Conservation (phyloP, 1,284 basidiomycete genomes). For the Trametes hirsuta region DNA sequence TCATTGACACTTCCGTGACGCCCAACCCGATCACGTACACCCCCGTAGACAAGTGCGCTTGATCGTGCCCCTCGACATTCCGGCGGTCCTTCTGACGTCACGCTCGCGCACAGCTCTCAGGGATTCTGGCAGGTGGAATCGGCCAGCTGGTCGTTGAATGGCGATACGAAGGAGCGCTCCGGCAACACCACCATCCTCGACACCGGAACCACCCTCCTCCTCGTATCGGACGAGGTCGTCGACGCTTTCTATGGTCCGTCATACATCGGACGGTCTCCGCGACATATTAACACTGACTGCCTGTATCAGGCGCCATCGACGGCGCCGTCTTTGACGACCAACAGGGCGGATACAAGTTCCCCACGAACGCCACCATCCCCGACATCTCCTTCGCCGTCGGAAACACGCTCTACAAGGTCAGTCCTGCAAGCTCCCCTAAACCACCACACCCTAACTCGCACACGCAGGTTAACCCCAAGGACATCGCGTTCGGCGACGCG, state of each 20-base stretch:
- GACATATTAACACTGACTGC: neutral
- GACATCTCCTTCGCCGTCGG: conserved; percentile 41
- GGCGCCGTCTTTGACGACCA: conserved; percentile 38
- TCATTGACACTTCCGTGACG: conserved; percentile 36
- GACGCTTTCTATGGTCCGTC: conserved; percentile 35
- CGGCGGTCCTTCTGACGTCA: neutral
- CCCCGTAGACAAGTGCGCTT: conserved; percentile 33
- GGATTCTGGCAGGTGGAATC: conserved; percentile 41
- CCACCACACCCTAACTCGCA: conserved; percentile 3
- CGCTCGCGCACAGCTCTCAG: conserved; percentile 27
- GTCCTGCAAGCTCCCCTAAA: neutral
- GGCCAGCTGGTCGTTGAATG: conserved; percentile 32
- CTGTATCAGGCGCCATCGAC: conserved; percentile 25
- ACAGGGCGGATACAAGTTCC: conserved; percentile 43
- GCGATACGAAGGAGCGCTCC: conserved; percentile 29
- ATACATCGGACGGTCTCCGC: neutral
- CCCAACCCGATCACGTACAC: conserved; percentile 34
- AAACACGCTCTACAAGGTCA: conserved; percentile 33
- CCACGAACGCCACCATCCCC: conserved; percentile 36
- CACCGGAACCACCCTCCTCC: conserved; percentile 43
- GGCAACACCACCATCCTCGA: conserved; percentile 43
- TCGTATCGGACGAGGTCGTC: conserved; percentile 38
- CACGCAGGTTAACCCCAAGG: conserved; percentile 32
- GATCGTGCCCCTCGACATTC: neutral
- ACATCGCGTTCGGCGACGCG: conserved; percentile 35